Evolutionary conservation across 1,284 basidiomycete genomes (phyloP).

Genomic region (Vanrija sp.): DNA sequence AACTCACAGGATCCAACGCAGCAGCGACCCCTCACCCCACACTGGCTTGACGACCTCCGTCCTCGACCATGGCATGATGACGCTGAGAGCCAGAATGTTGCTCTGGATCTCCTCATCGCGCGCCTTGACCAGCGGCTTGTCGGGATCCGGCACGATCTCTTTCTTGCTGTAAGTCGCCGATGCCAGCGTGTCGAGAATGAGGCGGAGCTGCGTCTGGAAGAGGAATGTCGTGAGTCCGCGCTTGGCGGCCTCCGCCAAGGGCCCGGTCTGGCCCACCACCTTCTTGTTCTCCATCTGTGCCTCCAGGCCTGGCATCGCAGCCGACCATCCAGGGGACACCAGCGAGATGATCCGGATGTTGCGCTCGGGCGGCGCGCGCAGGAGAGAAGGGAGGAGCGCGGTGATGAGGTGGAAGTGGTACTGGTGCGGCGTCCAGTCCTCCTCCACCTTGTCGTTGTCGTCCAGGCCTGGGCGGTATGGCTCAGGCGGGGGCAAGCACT

Average conservation of each 20-base stretch:
- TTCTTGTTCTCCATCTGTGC: slow-evolving; percentile 1
- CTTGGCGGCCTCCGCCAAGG: slow-evolving; percentile 17
- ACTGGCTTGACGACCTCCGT: slow-evolving; percentile 38
- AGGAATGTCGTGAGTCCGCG: slow-evolving; percentile 35
- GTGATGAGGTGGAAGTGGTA: slow-evolving; percentile 66
- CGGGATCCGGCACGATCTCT: slow-evolving; percentile 20
- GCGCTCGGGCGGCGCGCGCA: slow-evolving; percentile 72
- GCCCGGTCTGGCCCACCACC: background rate
- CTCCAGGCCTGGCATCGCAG: slow-evolving; percentile 57
- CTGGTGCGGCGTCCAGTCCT: slow-evolving; percentile 40
- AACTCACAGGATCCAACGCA: slow-evolving; percentile 33
- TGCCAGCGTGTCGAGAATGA: slow-evolving; percentile 44
- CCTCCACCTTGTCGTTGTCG: slow-evolving; percentile 3
- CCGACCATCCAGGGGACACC: slow-evolving; percentile 78
- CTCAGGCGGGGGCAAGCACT: slow-evolving; percentile 10
- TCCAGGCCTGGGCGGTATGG: background rate
- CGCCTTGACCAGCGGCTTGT: slow-evolving; percentile 15
- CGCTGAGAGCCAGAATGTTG: slow-evolving; percentile 42
- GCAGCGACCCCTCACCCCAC: slow-evolving; percentile 17
- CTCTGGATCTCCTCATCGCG: slow-evolving; percentile 36
- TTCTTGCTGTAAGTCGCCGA: slow-evolving; percentile 20
- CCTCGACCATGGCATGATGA: slow-evolving; percentile 46
- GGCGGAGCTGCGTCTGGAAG: slow-evolving; percentile 37
- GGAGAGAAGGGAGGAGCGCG: slow-evolving; percentile 67
- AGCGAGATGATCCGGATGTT: slow-evolving; percentile 77